A percentile compares a stretch with the other conserved stretches of the same genome.
Conservation (phyloP, 1,139 yeast species). For the Debaryomycetaceae sp. region DNA sequence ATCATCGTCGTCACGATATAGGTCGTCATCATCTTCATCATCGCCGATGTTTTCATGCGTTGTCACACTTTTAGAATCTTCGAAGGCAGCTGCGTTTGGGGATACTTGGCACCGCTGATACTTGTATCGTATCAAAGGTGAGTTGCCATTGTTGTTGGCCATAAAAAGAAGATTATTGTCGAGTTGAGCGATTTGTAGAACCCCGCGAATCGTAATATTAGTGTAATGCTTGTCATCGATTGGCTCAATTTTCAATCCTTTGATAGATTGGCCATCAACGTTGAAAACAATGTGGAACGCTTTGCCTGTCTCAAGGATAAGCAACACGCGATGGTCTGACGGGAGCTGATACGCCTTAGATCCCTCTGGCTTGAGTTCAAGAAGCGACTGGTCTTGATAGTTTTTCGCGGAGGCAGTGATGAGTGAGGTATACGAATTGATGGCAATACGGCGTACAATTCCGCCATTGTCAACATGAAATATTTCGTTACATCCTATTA, state of each 20-base stretch:
- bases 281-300: conserved; percentile 43
- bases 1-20: conserved; percentile 11
- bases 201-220: conserved; percentile 14
- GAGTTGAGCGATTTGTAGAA: conserved; percentile 24
- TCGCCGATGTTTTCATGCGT: conserved; percentile 8
- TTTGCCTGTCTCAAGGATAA: conserved; percentile 43
- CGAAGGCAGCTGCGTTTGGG: no score
- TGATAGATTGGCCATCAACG: conserved; percentile 36
- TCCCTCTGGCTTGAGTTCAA: conserved; percentile 50
- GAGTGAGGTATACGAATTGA: conserved; percentile 44
- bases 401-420: conserved; percentile 39
- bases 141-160: conserved; percentile 24
- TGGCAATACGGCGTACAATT: conserved; percentile 52
- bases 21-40: conserved; percentile 22
- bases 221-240: conserved; percentile 13
- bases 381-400: conserved; percentile 40
- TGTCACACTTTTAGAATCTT: conserved; percentile 4
- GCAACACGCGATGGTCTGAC: conserved; percentile 38
- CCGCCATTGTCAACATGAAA: conserved; percentile 82
- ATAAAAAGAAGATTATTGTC: conserved; percentile 27
- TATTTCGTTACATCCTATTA: conserved; percentile 69
- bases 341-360: conserved; percentile 38
- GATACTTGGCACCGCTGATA: no score
- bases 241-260: conserved; percentile 20
- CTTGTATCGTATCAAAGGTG: conserved; percentile 22